Evolutionary conservation across 176 grass and related monocot species (phyloP), one percentile per base, ranked within the genome.

Genomic region (Lolium perenne): DNA sequence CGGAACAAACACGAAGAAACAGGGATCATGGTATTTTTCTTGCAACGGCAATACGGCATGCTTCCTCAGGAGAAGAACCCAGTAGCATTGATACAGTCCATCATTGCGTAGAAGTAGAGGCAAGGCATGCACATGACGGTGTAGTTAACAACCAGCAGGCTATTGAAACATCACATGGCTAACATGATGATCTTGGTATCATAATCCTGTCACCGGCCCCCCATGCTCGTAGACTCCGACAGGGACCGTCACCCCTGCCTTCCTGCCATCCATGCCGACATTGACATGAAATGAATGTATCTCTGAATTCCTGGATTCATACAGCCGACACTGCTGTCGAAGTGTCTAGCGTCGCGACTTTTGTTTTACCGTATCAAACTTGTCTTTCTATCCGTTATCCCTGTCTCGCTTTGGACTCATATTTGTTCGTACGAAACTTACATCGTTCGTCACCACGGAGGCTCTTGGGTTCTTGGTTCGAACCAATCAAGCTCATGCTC

Each of bases 171-270:
- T 50, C 76, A 26, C 25, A 68, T 81, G 46, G 79, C 6, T 53
- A 29, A 55, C 58, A 76, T 23, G 23, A 23, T 22, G 57, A 40
- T 56, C 74, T 55, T 29, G 8, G 26, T 20, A 55, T 40, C 26
- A 40, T 85, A 17, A 18, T 14, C 22, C 38, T 13, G 15, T 32
- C 53, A 76, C 54, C 7, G 62, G 40, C 49, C 5, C 14, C 7
- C 57, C 13, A 35, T 26, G 78, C 7, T n/a, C 32, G 79, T 21
- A 6, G 74, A 14, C 32, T 13, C 2, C 6, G 84, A 90, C 65
- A 20, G 57, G 18, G 84, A 91, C 89, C 45, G 20, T 2, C 77
- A 40, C 11, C 88, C 53, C 50, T 53, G 50, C 50, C 82, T 43
- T 43, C 41, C 29, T 12, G 74, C 67, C 82, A 25, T 25, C 63